Base-by-base conservation (phyloP, 805 yeast species). In the Pichia insulana region DNA sequence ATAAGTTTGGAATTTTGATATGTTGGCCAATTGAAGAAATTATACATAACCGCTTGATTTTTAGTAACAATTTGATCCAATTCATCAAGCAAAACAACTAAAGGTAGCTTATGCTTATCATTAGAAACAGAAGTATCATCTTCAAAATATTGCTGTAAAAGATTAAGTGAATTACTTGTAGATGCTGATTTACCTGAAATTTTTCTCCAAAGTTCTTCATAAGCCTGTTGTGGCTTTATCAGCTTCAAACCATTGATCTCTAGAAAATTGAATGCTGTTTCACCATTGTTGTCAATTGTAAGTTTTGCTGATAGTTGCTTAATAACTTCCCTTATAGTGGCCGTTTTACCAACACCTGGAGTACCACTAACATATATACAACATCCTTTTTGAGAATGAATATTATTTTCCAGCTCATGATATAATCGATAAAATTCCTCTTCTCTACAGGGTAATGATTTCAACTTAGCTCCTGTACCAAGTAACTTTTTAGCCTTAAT, bases 271-370 rank as follows among this genome's bases (percentile, higher is more conserved):
- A 92, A 92, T 12, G 55, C 58, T 34, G 51, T 49, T 17, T 35
- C 34, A 2, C 49, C 48, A 12, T 52, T 41, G 31, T 50, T 45
- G 13, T 53, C 54, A n/a, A 42, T 41, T 7, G 53, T 46, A 34
- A 56, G 33, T 38, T 50, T 31, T 36, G 49, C 31, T 35, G 73
- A 70, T 30, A 92, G 62, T 53, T 83, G 87, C 28, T 76, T 71
- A 20, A 92, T 73, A 0, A 84, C 97, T 54, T 88, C 95, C 42
- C 95, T 65, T 2, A 90, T 79, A 0, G 97, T 90, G 3, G 95
- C 92, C 0, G 98, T 90, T 57, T 92, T 92, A 11, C 98, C 98
- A 2, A 94, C 90, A 8, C 99, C 99, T 0, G 99, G 98, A 0
- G 96, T 87, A 3, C 99, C 99, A 61, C 96, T 86, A 10, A 92